phyloP scores from a whole-genome alignment of 805 yeast genomes.

The Metschnikowia noctiluminum region DNA sequence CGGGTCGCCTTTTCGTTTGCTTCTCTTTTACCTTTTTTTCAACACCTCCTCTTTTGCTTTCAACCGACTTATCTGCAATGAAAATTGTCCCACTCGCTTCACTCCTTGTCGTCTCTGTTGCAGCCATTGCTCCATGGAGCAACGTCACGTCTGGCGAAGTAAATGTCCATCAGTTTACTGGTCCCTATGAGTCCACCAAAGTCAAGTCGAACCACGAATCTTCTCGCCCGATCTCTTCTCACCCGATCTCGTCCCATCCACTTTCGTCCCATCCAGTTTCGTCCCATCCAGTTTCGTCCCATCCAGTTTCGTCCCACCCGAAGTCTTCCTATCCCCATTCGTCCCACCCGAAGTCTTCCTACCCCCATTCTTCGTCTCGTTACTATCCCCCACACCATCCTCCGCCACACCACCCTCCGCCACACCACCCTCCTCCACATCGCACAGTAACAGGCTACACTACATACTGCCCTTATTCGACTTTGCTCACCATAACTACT shows the following conservation, averaged over 20 bases:
- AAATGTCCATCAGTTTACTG: neutral
- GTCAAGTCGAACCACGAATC: too few species aligned
- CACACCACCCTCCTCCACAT: neutral
- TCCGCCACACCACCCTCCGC: neutral
- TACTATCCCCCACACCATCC: neutral
- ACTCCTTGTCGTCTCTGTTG: slow-evolving; percentile 1
- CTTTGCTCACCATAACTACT: slow-evolving; percentile 34
- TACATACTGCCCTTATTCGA: slow-evolving; percentile 38
- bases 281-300: too few species aligned
- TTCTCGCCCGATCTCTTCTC: too few species aligned
- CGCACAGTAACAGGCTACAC: slow-evolving; percentile 27
- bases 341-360: neutral
- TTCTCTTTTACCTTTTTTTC: neutral
- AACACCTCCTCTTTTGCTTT: neutral
- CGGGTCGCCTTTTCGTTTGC: neutral
- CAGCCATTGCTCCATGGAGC: slow-evolving; percentile 5
- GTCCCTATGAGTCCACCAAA: too few species aligned
- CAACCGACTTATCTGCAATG: neutral
- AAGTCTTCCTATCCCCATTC: neutral
- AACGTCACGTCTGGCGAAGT: neutral
- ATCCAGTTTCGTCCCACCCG: neutral
- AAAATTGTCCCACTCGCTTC: slow-evolving; percentile 8
- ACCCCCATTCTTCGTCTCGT: neutral
- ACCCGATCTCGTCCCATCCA: too few species aligned
- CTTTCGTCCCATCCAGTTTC: too few species aligned